Percentiles rank a stretch among this genome's conserved stretches.
These are phyloP conservation scores for Plasmodium gonderi DNA, from an alignment of 169 alveolate species.

Conservation along the genomic window DNA sequence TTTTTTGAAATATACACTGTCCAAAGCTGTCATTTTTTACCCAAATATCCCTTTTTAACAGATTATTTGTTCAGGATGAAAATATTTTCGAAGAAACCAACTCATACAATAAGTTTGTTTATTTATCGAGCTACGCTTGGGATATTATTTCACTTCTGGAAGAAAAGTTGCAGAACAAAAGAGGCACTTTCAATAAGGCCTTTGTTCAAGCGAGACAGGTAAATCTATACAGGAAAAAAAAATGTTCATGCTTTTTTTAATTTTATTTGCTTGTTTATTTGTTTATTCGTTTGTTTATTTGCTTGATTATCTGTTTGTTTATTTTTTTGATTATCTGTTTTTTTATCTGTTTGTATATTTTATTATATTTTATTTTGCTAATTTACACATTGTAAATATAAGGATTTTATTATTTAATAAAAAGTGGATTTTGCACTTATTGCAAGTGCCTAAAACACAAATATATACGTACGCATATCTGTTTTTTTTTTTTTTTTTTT, in stretches of 20 bases:
- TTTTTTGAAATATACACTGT: neutral
- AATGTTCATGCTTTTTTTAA: neutral
- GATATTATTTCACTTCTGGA: slow-evolving; percentile 57
- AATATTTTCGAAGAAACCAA: slow-evolving; percentile 51
- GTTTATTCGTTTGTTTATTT: neutral
- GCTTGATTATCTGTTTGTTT: no score
- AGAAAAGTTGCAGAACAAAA: slow-evolving; percentile 38
- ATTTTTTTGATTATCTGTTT: no score
- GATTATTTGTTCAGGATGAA: slow-evolving; percentile 50
- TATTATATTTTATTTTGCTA: neutral
- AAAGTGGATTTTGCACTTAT: neutral
- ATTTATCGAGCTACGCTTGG: slow-evolving; percentile 64
- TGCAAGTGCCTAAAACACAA: neutral
- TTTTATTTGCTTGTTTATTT: no score
- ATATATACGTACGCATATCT: neutral
- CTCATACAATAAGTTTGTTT: slow-evolving; percentile 23
- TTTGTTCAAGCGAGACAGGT: slow-evolving; percentile 72
- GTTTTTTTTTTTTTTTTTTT: neutral
- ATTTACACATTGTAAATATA: neutral
- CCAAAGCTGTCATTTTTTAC: neutral
- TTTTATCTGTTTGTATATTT: no score
- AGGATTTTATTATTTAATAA: neutral
- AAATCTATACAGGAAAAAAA: slow-evolving; percentile 5
- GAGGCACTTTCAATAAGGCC: slow-evolving; percentile 49
- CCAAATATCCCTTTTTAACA: neutral